Evolutionary conservation across 2,329 filamentous ascomycete species (phyloP), one percentile per base, ranked within the genome.

Genomic region (Trichoderma aggressivum): DNA sequence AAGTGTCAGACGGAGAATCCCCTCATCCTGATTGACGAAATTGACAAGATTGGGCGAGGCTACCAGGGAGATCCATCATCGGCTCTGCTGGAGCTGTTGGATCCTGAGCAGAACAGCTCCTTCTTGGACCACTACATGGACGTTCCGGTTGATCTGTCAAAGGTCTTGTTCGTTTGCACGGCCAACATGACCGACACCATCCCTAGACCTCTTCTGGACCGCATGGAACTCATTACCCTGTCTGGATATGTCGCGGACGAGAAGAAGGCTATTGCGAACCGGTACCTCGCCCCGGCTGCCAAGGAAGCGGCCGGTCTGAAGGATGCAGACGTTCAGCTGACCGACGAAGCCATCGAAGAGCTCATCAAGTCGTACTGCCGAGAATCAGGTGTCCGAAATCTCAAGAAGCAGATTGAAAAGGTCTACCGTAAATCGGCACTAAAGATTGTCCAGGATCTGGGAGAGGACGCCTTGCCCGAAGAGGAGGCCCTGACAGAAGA

Each of bases 401-500:
- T 99, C 73, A 99, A 99, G 88, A 98, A 99, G 85, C 95, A 98
- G 81, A 99, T 99, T 73, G 96, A 99, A 81, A 99, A 99, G 85
- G 94, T 99, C 3, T 99, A 98, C 83, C 91, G 96, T 71, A 99
- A 99, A 82, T 94, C 95, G 16, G 97, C 96, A 0, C 86, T 99
- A 73, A 98, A 98, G 83, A 99, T 99, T 75, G 95, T 99, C 14
- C 92, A 95, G 79, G 94, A 98, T 74, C 87, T 98, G 16, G 95
- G 95, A 63, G 94, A 98, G 78, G 91, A 94, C 7, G 92, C 87
- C 1, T 82, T 97, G 2, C 88, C 92, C 3, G 94, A 98, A 79
- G 90, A 92, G 26, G 89, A 93, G 74, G 94, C 93, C 6, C 82
- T 97, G 70, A 97, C 94, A 0, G 90, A 93, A 10, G 93, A 97